Evolutionary conservation across 306 rosid genomes (phyloP), one percentile per base, ranked within the genome.

Genomic region (Potentilla sterilis): DNA sequence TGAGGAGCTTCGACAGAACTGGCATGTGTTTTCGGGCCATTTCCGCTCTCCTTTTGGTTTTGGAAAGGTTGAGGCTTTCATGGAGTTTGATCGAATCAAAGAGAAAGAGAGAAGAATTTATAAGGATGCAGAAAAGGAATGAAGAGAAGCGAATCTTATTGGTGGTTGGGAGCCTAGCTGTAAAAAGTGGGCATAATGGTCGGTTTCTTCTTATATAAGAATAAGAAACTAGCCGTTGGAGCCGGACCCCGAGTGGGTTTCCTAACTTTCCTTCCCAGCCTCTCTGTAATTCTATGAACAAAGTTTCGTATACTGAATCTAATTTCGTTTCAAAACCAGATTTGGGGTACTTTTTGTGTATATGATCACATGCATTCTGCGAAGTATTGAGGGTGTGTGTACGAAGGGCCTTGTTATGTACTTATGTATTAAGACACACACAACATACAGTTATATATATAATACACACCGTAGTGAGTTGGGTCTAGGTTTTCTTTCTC

Each of bases 141-240:
- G 70, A 57, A 52, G 28, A n/a, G 32, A 58, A 24, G 7, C 49
- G 52, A 74, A 81, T 69, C 66, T 38, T 49, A 78, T 3, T 2
- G 72, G 73, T 58, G 55, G 79, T 73, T 75, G 79, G 77, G 80
- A 78, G 90, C 90, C 87, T 8, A 84, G 85, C 85, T 90, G 89
- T 83, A 81, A 85, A 81, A 82, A 72, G 84, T 1, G 44, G 57
- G 22, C 46, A 13, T 83, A 44, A 4, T 59, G 88, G 91, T 88
- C 86, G 93, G 96, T 86, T 55, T 79, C 48, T 61, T 74, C 78
- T 48, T 78, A 51, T 54, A 66, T 67, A 54, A 61, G 78, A 80
- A 73, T 49, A 51, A 28, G 83, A 71, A 57, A 71, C 83, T 90
- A 90, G 92, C 92, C 91, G 92, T 89, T 89, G 79, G 59, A 65